Percentiles rank a stretch among this genome's conserved stretches.
These are phyloP conservation scores for Globisporangium paroecandrum DNA, from an alignment of 352 stramenopile genomes.

Conservation along the genomic window DNA sequence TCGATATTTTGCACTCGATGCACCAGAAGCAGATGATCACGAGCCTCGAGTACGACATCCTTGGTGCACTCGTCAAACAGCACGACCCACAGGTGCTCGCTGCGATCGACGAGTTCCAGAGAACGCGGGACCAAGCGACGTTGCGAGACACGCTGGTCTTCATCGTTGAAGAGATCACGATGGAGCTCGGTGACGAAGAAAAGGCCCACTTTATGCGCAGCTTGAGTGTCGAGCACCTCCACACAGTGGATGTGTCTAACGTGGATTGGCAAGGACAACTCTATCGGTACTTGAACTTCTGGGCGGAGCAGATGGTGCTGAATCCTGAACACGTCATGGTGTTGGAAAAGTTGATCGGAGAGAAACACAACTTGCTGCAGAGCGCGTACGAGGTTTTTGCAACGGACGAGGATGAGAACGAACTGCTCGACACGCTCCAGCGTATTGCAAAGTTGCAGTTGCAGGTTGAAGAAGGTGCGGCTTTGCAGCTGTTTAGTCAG, in stretches of 20 bases:
- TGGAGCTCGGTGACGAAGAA: slow-evolving; percentile 62
- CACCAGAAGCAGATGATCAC: slow-evolving; percentile 64
- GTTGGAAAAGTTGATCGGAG: slow-evolving; percentile 37
- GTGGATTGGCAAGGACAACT: slow-evolving; percentile 50
- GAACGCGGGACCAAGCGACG: slow-evolving; percentile 22
- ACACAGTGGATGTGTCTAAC: slow-evolving; percentile 3
- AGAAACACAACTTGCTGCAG: slow-evolving; percentile 63
- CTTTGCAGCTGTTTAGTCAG: slow-evolving; percentile 26
- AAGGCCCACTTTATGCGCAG: slow-evolving; percentile 36
- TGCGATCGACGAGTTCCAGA: slow-evolving; percentile 39
- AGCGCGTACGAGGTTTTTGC: slow-evolving; percentile 70
- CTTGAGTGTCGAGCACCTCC: slow-evolving; percentile 16
- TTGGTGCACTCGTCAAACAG: slow-evolving; percentile 58
- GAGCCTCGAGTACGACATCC: slow-evolving; percentile 50
- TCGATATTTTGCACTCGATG: slow-evolving; percentile 44
- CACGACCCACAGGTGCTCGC: slow-evolving; percentile 48
- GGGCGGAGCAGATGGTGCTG: slow-evolving; percentile 33
- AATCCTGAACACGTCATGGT: slow-evolving; percentile 32
- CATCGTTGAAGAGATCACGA: slow-evolving; percentile 64
- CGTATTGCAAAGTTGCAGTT: slow-evolving; percentile 65
- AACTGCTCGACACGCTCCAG: slow-evolving; percentile 70
- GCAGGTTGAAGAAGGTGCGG: slow-evolving; percentile 38
- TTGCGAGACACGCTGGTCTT: slow-evolving; percentile 49
- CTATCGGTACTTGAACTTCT: slow-evolving; percentile 41
- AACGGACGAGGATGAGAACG: slow-evolving; percentile 50